Base-by-base conservation (phyloP, 1,139 yeast species). In the Casaregolazyma suthepensis region DNA sequence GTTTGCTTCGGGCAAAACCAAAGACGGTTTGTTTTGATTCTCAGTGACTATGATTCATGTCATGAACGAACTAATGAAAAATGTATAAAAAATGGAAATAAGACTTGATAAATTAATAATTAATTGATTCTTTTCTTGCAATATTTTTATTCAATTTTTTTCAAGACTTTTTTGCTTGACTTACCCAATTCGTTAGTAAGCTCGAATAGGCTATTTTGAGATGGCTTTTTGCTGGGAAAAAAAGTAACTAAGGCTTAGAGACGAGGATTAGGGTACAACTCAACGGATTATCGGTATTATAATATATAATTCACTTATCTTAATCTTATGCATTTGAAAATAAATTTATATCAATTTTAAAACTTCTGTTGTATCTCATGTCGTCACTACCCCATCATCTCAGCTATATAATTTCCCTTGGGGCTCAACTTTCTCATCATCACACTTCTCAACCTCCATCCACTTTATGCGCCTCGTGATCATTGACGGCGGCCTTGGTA, bases 401-500 rank as follows among this genome's bases (percentile, higher is more conserved):
- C 10, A 3, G 12, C 31, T 12, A 26, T 26, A 26, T 26, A 9
- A 26, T 7, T 26, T 9, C 6, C 10, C 31, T 26, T 26, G 6
- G 31, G 31, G 12, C 31, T 9, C 26, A 22, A 26, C n/a, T 26
- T 12, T 26, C 10, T 26, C 31, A 26, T 26, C 31, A 10, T 31
- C 13, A 5, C 37, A 31, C 37, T 35, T 7, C 9, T n/a, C 40
- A 13, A 35, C 40, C 10, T 26, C 31, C 31, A 35, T 35, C 40
- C 5, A 35, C 17, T 35, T 22, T 22, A 49, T 49, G 52, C 52
- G 48, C 35, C 46, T 44, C 15, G 43, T 69, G 6, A 62, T 74
- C 9, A 63, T 75, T 42, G 79, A 75, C 57, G 79, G 79, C 22
- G 79, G 77, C 0, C 69, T 74, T 43, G 79, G 79, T 1, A 75